Percentiles rank a stretch among this genome's conserved stretches.
Conservation (phyloP, 2,329 filamentous ascomycete species). For the Verticillium isaacii region DNA sequence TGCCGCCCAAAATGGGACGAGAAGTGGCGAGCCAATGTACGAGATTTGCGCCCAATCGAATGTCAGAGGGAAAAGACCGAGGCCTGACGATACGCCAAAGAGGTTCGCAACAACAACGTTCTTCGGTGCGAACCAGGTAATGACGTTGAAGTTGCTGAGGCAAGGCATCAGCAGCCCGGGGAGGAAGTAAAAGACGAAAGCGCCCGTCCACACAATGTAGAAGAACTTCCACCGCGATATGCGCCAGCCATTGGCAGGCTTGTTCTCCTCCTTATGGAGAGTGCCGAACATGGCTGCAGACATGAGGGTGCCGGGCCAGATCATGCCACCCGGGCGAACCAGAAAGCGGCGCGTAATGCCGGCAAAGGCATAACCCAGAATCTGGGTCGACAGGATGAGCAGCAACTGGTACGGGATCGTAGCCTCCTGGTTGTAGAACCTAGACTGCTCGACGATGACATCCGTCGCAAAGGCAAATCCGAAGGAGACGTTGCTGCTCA, state of each 20-base stretch:
- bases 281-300: constrained; percentile 87
- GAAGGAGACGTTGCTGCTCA: constrained; percentile 85
- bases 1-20: constrained; percentile 83
- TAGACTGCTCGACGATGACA: constrained; percentile 84
- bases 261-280: constrained; percentile 79
- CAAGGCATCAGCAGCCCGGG: constrained; percentile 79
- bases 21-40: constrained; percentile 77
- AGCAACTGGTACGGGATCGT: constrained; percentile 74
- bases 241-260: constrained; percentile 74
- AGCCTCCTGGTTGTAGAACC: constrained; percentile 81
- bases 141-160: constrained; percentile 81
- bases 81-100: constrained; percentile 79
- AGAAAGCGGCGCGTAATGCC: constrained; percentile 77
- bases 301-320: constrained; percentile 86
- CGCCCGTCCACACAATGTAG: constrained; percentile 63
- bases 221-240: constrained; percentile 85
- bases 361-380: constrained; percentile 81
- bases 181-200: constrained; percentile 80
- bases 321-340: constrained; percentile 82
- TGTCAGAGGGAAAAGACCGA: constrained; percentile 79
- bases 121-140: constrained; percentile 84
- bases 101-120: constrained; percentile 84
- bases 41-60: constrained; percentile 93
- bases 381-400: constrained; percentile 80
- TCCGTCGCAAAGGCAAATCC: constrained; percentile 87